phyloP scores from a whole-genome alignment of 352 stramenopile genomes.

The Pythium aphanidermatum region DNA sequence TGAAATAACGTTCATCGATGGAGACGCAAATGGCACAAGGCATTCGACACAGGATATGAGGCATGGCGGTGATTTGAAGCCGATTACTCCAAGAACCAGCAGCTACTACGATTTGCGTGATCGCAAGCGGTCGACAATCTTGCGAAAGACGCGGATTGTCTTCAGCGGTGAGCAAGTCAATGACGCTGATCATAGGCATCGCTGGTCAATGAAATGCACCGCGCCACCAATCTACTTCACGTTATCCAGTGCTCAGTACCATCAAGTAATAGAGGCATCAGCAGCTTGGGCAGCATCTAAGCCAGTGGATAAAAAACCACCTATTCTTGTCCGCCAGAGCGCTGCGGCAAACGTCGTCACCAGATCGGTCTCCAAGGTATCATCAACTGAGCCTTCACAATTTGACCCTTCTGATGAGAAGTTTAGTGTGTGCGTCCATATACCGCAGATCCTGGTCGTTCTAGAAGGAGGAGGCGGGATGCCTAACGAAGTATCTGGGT shows the following conservation, averaged over 20 bases:
- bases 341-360: constrained; percentile 2
- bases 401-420: constrained; percentile 63
- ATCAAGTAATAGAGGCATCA: constrained; percentile 60
- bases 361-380: neutral
- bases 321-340: constrained; percentile 11
- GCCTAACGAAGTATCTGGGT: constrained; percentile 7
- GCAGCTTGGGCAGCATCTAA: constrained; percentile 41
- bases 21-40: no score
- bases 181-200: constrained; percentile 28
- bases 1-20: constrained; percentile 59
- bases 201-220: constrained; percentile 58
- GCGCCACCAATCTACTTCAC: constrained; percentile 70
- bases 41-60: no score
- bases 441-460: constrained; percentile 58
- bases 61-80: no score
- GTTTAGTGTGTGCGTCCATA: constrained; percentile 52
- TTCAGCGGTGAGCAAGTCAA: constrained; percentile 56
- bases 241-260: constrained; percentile 57
- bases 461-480: constrained; percentile 38
- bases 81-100: constrained; percentile 4
- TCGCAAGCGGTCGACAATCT: constrained; percentile 51
- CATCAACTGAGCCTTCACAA: no score
- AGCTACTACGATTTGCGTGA: constrained; percentile 30
- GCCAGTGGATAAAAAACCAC: constrained; percentile 1
- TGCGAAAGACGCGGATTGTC: constrained; percentile 51